These are phyloP conservation scores for Carex scoparia DNA, from an alignment of 176 grass and related monocot species.

Conservation along the genomic window DNA sequence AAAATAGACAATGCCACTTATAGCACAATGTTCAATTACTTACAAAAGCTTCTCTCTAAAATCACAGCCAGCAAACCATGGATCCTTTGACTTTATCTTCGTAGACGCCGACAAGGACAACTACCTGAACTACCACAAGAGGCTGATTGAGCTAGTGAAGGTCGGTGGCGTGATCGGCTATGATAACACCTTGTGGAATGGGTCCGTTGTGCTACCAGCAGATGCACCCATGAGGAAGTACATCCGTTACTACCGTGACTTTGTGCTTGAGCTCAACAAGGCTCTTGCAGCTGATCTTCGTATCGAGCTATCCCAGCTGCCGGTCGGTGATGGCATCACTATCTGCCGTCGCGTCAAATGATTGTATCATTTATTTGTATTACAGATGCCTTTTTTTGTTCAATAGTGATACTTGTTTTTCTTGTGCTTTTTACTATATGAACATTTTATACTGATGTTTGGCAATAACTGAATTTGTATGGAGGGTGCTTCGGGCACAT, in stretches of 20 bases:
- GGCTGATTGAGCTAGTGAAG: slow-evolving; percentile 83
- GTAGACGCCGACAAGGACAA: slow-evolving; percentile 99
- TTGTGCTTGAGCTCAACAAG: slow-evolving; percentile 87
- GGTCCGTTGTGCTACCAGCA: slow-evolving; percentile 70
- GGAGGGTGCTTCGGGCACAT: not conserved
- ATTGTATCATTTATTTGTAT: slow-evolving; percentile 1
- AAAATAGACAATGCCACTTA: not conserved
- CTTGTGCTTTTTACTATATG: not conserved
- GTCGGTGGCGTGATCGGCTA: slow-evolving; percentile 71
- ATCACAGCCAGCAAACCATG: slow-evolving; percentile 48
- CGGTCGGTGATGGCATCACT: slow-evolving; percentile 86
- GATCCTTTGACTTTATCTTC: slow-evolving; percentile 81
- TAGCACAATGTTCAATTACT: not conserved
- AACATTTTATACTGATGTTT: slow-evolving; percentile 21
- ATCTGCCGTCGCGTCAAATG: slow-evolving; percentile 75
- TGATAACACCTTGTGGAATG: slow-evolving; percentile 98
- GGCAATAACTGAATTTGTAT: slow-evolving; percentile 8
- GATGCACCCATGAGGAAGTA: slow-evolving; percentile 87
- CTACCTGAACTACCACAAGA: slow-evolving; percentile 98
- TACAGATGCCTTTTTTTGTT: slow-evolving; percentile 11
- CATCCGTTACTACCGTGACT: slow-evolving; percentile 82
- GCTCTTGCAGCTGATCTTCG: slow-evolving; percentile 73
- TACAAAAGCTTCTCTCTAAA: not conserved
- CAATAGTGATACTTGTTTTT: slow-evolving; percentile 1
- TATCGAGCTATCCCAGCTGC: slow-evolving; percentile 93